A percentile compares a stretch with the other conserved stretches of the same genome.
Conservation (phyloP, 768 basidiomycete genomes). For the Tephrocybe sp. region DNA sequence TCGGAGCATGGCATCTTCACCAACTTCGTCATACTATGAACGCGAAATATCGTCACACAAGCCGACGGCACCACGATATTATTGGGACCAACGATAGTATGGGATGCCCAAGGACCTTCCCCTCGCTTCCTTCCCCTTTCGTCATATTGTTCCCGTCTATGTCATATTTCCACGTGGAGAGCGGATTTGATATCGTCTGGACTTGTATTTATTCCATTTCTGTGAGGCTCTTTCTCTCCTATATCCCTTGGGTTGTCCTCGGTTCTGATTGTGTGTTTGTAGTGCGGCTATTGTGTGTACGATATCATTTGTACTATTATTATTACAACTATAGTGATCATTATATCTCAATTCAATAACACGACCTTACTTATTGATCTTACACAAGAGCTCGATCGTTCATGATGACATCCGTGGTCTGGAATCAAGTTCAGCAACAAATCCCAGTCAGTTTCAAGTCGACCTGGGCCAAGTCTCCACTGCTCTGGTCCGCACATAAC, state of each 20-base stretch:
- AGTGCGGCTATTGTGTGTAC: not conserved
- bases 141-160: not conserved
- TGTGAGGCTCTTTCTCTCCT: not conserved
- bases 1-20: constrained; percentile 9
- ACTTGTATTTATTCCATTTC: not conserved
- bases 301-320: not conserved
- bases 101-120: not conserved
- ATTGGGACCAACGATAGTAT: constrained; percentile 27
- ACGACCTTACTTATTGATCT: too few species aligned
- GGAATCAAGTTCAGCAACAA: too few species aligned
- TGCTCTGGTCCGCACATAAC: too few species aligned
- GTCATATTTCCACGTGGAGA: not conserved
- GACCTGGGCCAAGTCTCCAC: too few species aligned
- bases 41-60: constrained; percentile 23
- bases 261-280: not conserved
- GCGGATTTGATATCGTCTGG: not conserved
- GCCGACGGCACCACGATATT: constrained; percentile 26
- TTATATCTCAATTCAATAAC: not conserved
- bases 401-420: too few species aligned
- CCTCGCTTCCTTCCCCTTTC: not conserved
- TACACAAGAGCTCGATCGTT: too few species aligned
- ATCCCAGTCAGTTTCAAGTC: too few species aligned
- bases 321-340: not conserved
- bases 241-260: not conserved
- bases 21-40: constrained; percentile 24